Evolutionary conservation across 352 stramenopile species (phyloP).

Genomic region (Globisporangium splendens): DNA sequence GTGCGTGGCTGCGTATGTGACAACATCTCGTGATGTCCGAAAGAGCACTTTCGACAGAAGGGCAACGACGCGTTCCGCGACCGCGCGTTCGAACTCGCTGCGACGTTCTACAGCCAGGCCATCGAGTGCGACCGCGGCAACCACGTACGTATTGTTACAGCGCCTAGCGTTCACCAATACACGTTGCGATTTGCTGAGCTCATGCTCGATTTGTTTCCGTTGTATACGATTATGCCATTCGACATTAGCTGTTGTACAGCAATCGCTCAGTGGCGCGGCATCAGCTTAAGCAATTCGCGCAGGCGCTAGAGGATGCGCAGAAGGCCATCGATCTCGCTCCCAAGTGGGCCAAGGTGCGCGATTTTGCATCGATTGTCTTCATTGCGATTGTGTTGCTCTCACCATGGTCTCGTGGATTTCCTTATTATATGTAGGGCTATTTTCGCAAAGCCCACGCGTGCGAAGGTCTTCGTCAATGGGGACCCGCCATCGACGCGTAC

Average conservation of each 20-base stretch:
- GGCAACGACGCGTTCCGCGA: constrained; percentile 71
- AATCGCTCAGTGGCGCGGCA: constrained; percentile 88
- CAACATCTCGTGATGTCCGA: neutral
- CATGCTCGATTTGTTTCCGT: neutral
- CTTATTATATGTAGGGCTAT: constrained; percentile 47
- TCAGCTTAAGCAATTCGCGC: constrained; percentile 63
- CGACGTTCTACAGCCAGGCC: constrained; percentile 52
- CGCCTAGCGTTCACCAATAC: too few relatives aligned
- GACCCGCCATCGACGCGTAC: constrained; percentile 75
- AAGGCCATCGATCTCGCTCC: constrained; percentile 73
- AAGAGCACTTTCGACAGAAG: constrained; percentile 43
- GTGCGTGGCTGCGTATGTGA: too few relatives aligned
- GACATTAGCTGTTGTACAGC: constrained; percentile 47
- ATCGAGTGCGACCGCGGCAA: constrained; percentile 41
- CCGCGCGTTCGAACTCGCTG: constrained; percentile 43
- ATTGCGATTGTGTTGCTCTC: too few relatives aligned
- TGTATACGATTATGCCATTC: neutral
- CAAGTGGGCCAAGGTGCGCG: constrained; percentile 84
- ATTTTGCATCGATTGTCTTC: neutral
- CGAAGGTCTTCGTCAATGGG: constrained; percentile 48
- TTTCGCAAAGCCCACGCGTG: constrained; percentile 87
- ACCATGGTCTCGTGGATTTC: too few relatives aligned
- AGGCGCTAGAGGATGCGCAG: constrained; percentile 84
- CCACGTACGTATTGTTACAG: constrained; percentile 30
- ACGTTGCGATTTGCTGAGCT: neutral